These are phyloP conservation scores for Macrophomina tecta DNA, from an alignment of 2,329 filamentous ascomycete species.

Conservation along the genomic window DNA sequence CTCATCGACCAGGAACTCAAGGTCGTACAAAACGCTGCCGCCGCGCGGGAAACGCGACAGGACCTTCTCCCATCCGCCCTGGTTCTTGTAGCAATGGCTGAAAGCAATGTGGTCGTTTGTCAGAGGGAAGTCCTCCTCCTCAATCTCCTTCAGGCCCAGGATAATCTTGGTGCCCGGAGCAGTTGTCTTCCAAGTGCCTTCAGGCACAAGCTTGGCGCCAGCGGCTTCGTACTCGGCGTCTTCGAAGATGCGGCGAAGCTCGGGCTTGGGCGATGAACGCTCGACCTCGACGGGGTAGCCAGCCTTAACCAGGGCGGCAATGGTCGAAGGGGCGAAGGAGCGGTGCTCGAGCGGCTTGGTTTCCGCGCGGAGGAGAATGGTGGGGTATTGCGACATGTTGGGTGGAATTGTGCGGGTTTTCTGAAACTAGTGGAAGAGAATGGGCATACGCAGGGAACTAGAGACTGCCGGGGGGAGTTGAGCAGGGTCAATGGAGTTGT, in stretches of 20 bases:
- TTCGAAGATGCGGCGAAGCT: conserved; percentile 49
- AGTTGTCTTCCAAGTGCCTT: conserved; percentile 46
- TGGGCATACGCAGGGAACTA: not conserved
- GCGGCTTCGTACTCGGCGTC: conserved; percentile 48
- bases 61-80: conserved; percentile 71
- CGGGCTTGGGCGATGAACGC: conserved; percentile 45
- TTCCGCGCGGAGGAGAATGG: conserved; percentile 50
- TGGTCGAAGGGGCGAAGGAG: conserved; percentile 48
- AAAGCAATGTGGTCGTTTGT: conserved; percentile 50
- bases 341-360: conserved; percentile 50
- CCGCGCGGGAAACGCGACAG: conserved; percentile 80
- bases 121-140: conserved; percentile 46
- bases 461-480: not conserved
- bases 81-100: conserved; percentile 51
- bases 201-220: conserved; percentile 46
- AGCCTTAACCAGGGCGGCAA: conserved; percentile 48
- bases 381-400: conserved; percentile 39
- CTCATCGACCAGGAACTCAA: conserved; percentile 83
- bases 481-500: not conserved
- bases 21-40: conserved; percentile 78
- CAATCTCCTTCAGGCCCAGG: conserved; percentile 51
- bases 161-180: conserved; percentile 46
- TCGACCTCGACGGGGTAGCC: conserved; percentile 50
- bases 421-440: not conserved
- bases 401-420: not conserved